Conservation (phyloP, 768 basidiomycete genomes). For the Sistotremastrum niveocremeum region DNA sequence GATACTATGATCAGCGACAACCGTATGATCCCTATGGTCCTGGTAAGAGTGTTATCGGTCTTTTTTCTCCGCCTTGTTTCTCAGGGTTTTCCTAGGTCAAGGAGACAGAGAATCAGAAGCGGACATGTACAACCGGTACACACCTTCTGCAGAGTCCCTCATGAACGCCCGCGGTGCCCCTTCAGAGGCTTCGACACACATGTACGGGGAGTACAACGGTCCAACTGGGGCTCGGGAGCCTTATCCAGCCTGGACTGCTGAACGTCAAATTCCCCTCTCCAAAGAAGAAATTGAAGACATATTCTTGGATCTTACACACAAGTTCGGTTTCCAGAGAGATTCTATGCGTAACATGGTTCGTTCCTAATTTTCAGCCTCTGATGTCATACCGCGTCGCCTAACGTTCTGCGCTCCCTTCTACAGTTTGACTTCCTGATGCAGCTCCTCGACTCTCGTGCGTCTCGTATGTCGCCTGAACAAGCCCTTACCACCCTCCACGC, state of each 20-base stretch:
- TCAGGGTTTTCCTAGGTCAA: constrained; percentile 31
- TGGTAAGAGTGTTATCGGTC: constrained; percentile 7
- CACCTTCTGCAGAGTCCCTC: constrained; percentile 66
- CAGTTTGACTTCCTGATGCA: constrained; percentile 99
- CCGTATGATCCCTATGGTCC: constrained; percentile 53
- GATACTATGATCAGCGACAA: constrained; percentile 52
- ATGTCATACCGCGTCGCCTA: neutral
- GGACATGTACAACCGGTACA: constrained; percentile 57
- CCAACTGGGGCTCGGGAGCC: constrained; percentile 55
- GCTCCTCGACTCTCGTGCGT: constrained; percentile 88
- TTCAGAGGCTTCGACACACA: constrained; percentile 62
- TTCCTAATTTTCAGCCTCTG: neutral
- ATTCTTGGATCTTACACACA: constrained; percentile 92
- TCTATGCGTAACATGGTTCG: constrained; percentile 90
- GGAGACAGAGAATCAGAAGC: constrained; percentile 79
- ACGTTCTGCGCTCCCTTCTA: constrained; percentile 4
- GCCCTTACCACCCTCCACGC: constrained; percentile 92
- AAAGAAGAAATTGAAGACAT: constrained; percentile 99
- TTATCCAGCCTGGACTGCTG: constrained; percentile 89
- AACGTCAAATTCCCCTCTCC: constrained; percentile 89
- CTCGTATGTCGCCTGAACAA: constrained; percentile 93
- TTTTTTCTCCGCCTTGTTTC: constrained; percentile 2
- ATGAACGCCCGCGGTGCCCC: constrained; percentile 40
- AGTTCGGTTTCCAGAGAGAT: constrained; percentile 95
- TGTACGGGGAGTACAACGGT: constrained; percentile 50